Conservation (phyloP, 2,329 filamentous ascomycete genomes). For the Coniella lustricola region DNA sequence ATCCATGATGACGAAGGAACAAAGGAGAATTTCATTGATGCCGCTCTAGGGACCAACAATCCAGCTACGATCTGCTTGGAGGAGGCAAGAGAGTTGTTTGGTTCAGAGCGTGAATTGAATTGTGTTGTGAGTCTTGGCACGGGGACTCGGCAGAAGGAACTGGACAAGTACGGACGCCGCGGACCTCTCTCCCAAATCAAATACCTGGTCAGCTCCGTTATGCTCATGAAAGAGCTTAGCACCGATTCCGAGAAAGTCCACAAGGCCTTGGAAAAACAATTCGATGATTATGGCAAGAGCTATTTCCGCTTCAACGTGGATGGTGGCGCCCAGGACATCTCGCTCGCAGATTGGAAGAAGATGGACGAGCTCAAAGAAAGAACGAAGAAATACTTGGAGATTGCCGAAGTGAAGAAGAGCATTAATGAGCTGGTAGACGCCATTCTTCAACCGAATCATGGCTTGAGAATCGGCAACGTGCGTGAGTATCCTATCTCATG, state of each 20-base stretch:
- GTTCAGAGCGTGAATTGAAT: constrained; percentile 20
- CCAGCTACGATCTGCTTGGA: constrained; percentile 25
- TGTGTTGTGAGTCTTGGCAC: constrained; percentile 28
- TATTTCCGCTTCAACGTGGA: constrained; percentile 27
- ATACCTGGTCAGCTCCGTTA: not conserved
- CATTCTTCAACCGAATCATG: constrained; percentile 10
- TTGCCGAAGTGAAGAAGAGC: constrained; percentile 3
- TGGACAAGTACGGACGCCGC: constrained; percentile 1
- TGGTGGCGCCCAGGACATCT: constrained; percentile 17
- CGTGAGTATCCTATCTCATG: constrained; percentile 16
- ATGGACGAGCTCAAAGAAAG: constrained; percentile 19
- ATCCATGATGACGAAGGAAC: constrained; percentile 25
- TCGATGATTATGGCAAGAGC: constrained; percentile 15
- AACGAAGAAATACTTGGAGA: constrained; percentile 21
- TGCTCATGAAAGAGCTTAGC: constrained; percentile 3
- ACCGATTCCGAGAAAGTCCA: constrained; percentile 20
- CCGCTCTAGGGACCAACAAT: constrained; percentile 37
- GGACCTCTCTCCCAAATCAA: constrained; percentile 6
- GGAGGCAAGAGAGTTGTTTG: constrained; percentile 23
- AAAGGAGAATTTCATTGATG: constrained; percentile 32
- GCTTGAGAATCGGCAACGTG: constrained; percentile 18
- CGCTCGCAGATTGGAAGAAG: constrained; percentile 22
- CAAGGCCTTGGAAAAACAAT: constrained; percentile 9
- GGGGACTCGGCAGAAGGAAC: constrained; percentile 18
- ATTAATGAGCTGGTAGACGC: constrained; percentile 20